These are phyloP conservation scores for Nectriaceae sp. DNA, from an alignment of 2,329 filamentous ascomycete species.

Conservation along the genomic window DNA sequence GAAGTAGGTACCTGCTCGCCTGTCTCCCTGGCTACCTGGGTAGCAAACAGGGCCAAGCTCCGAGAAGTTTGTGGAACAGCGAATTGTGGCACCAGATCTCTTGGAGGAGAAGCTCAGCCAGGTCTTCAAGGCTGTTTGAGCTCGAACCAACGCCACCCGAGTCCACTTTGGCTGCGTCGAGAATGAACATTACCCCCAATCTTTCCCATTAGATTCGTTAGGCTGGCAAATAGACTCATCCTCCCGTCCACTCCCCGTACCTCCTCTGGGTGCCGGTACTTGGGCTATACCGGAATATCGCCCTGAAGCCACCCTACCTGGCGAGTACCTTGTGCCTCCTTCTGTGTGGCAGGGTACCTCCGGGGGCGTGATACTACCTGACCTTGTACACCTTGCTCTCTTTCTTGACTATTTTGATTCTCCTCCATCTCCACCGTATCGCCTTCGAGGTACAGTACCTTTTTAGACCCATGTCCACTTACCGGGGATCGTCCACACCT, in stretches of 20 bases:
- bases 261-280: neutral
- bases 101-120: too few relatives aligned
- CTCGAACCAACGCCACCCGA: neutral
- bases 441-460: neutral
- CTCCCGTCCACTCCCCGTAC: neutral
- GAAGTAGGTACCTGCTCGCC: neutral
- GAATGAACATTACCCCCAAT: neutral
- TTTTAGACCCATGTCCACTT: neutral
- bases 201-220: neutral
- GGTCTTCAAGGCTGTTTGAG: neutral
- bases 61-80: neutral
- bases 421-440: neutral
- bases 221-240: neutral
- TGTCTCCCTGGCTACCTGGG: neutral
- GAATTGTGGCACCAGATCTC: neutral
- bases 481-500: neutral
- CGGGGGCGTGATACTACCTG: neutral
- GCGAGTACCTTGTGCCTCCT: neutral
- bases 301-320: neutral
- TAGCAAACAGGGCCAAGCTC: too few relatives aligned
- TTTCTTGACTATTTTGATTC: neutral
- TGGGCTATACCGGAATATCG: neutral
- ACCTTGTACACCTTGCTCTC: neutral
- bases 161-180: neutral
- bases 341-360: neutral